phyloP scores from a whole-genome alignment of 768 basidiomycete species.

The Leccinum arenicola region DNA sequence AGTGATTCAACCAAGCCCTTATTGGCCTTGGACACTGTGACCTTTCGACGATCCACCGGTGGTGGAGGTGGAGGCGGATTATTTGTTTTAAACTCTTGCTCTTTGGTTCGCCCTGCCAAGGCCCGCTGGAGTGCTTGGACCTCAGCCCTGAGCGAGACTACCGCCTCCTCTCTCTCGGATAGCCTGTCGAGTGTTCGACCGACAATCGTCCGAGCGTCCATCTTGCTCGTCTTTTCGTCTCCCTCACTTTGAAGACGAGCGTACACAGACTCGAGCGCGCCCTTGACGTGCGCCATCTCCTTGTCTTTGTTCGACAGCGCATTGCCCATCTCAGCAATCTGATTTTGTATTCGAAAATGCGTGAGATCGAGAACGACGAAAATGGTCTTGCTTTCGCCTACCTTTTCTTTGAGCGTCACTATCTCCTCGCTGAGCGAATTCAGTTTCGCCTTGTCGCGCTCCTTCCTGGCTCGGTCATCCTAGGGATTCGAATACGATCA shows the following conservation, averaged over 20 bases:
- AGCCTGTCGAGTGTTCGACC: conserved; percentile 68
- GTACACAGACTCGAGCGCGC: conserved; percentile 85
- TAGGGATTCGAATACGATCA: conserved; percentile 23
- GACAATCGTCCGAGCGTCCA: conserved; percentile 70
- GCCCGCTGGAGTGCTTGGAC: conserved; percentile 50
- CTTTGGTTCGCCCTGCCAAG: conserved; percentile 50
- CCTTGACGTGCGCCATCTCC: conserved; percentile 73
- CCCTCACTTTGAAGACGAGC: conserved; percentile 65
- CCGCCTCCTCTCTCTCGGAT: conserved; percentile 65
- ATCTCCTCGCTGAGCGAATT: conserved; percentile 74
- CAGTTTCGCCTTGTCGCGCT: conserved; percentile 73
- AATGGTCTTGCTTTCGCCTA: conserved; percentile 27
- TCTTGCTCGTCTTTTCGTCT: conserved; percentile 42
- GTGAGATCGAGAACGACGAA: neutral
- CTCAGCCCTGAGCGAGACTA: conserved; percentile 48
- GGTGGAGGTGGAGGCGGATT: conserved; percentile 66
- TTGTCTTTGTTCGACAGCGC: conserved; percentile 57
- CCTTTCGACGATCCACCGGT: conserved; percentile 21
- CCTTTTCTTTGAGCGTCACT: conserved; percentile 65
- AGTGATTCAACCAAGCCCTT: conserved; percentile 6
- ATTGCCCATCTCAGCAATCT: conserved; percentile 57
- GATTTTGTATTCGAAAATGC: neutral
- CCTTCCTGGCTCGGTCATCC: conserved; percentile 74
- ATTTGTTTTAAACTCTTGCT: conserved; percentile 69
- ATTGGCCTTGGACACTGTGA: conserved; percentile 6